These are phyloP conservation scores for Saturnispora hagleri DNA, from an alignment of 805 yeast genomes.

Conservation along the genomic window DNA sequence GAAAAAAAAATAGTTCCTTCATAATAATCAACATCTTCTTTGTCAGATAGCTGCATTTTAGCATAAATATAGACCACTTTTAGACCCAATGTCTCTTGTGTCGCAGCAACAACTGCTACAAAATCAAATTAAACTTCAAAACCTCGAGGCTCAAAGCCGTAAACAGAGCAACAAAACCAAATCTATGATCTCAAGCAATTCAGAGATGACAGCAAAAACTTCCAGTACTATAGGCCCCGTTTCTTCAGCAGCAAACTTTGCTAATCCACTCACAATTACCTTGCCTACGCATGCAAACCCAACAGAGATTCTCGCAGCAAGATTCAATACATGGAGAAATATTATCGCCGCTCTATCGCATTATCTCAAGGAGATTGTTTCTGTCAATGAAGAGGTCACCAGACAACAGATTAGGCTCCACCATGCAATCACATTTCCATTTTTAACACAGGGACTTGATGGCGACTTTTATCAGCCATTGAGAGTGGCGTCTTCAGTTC, in stretches of 20 bases:
- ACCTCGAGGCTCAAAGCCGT: constrained; percentile 34
- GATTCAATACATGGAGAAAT: constrained; percentile 82
- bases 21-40: background rate
- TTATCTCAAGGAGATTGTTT: constrained; percentile 70
- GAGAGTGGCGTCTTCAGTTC: constrained; percentile 15
- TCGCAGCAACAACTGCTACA: constrained; percentile 38
- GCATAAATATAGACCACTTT: background rate
- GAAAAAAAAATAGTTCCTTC: background rate
- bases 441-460: constrained; percentile 36
- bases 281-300: constrained; percentile 64
- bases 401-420: constrained; percentile 75
- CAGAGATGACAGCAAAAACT: constrained; percentile 33
- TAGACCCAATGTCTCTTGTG: constrained; percentile 16
- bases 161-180: constrained; percentile 36
- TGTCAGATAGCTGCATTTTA: background rate
- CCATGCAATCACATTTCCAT: constrained; percentile 58
- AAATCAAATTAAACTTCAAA: constrained; percentile 38
- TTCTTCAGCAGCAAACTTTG: constrained; percentile 28
- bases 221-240: constrained; percentile 32
- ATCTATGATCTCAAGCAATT: constrained; percentile 23
- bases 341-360: constrained; percentile 65
- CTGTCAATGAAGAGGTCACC: constrained; percentile 81
- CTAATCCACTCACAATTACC: constrained; percentile 39
- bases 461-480: constrained; percentile 32
- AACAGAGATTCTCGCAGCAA: constrained; percentile 73